phyloP scores from a whole-genome alignment of 2,329 filamentous ascomycete genomes.

The Aschersonia sp. region DNA sequence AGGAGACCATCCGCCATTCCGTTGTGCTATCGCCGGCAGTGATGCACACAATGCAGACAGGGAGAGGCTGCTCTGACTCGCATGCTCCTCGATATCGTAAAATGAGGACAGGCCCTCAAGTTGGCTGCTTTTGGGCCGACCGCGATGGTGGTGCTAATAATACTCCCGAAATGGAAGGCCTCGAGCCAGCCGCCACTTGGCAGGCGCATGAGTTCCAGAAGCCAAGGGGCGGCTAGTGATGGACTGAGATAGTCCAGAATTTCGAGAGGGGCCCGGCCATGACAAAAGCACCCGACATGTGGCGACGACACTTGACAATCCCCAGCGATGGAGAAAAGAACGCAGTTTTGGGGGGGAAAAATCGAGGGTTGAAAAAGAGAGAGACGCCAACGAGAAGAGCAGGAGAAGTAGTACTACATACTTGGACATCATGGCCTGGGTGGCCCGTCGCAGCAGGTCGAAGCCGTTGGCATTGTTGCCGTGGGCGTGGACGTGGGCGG shows the following conservation, averaged over 20 bases:
- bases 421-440: slow-evolving; percentile 51
- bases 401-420: slow-evolving; percentile 20
- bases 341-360: not conserved
- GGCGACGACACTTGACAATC: too few relatives aligned
- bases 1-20: too few relatives aligned
- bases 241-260: not conserved
- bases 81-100: too few relatives aligned
- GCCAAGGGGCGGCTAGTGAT: not conserved
- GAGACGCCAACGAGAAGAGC: not conserved
- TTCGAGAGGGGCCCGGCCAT: too few relatives aligned
- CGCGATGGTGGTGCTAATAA: not conserved
- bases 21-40: too few relatives aligned
- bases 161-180: not conserved
- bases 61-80: too few relatives aligned
- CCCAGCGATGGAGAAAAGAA: too few relatives aligned
- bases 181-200: slow-evolving; percentile 1
- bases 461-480: slow-evolving; percentile 27
- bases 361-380: not conserved
- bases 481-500: slow-evolving; percentile 3
- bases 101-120: too few relatives aligned
- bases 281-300: too few relatives aligned
- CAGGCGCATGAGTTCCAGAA: slow-evolving; percentile 1
- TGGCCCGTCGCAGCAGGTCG: slow-evolving; percentile 44
- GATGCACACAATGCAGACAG: too few relatives aligned
- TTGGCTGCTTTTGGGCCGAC: too few relatives aligned